Evolutionary conservation across 768 basidiomycete species (phyloP), one percentile per base, ranked within the genome.

Genomic region (Tephrocybe sp.): DNA sequence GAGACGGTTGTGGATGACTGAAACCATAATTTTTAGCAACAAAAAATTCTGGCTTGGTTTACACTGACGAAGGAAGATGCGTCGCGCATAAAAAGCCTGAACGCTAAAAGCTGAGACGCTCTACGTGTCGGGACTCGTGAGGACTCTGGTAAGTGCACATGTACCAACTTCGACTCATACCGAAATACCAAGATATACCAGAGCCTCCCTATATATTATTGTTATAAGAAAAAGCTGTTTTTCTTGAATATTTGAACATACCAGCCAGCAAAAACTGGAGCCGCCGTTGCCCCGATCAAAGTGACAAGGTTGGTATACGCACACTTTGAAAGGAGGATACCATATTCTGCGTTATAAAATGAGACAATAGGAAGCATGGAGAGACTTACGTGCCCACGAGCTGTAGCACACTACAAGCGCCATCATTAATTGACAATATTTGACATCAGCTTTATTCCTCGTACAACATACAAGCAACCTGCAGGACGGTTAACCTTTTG

Each of bases 51-150:
- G 36, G 13, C 5, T 30, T 12, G 9, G 24, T 45, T 18, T n/a
- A n/a, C 9, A 48, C 37, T 15, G 7, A 47, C 46, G n/a, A 21
- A 38, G n/a, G 24, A 19, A 38, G 16, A 40, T 48, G 8, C 47
- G 35, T 5, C 39, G 47, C 8, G 31, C 39, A 22, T 49, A 42
- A 24, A 27, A 42, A 12, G 15, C 15, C 36, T 49, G 48, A 4
- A 49, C 40, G 26, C 37, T 49, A 24, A 49, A 49, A 18, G 40
- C 48, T 7, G 40, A 11, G 11, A 43, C 9, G 16, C 24, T 49
- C 48, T 49, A 15, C 9, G 9, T 46, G 2, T 12, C n/a, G 26
- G n/a, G 30, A 26, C 22, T 25, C 6, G 19, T 26, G 16, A 15
- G 5, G 9, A 34, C 7, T 9, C 4, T 19, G 9, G 30, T 16